These are phyloP conservation scores for Hymenoscyphus fraxineus DNA, from an alignment of 2,329 filamentous ascomycete genomes.

Conservation along the genomic window DNA sequence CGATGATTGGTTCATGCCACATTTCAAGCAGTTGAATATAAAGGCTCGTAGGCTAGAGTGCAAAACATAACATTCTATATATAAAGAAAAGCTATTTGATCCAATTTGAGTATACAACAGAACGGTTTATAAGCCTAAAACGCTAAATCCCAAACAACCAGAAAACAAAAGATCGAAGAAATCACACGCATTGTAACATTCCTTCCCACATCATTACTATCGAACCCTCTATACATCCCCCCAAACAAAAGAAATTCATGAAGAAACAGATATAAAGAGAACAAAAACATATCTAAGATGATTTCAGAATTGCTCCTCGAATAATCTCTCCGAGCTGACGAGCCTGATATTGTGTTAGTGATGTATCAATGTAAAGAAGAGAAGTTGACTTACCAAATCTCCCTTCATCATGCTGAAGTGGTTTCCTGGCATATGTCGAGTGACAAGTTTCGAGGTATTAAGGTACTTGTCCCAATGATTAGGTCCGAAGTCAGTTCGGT, in stretches of 20 bases:
- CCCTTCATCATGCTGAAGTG: conserved; percentile 77
- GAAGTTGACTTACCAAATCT: conserved; percentile 40
- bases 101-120: neutral
- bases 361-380: neutral
- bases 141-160: neutral
- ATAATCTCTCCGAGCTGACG: conserved; percentile 11
- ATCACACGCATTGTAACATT: neutral
- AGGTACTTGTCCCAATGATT: conserved; percentile 68
- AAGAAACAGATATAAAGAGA: neutral
- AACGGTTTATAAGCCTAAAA: neutral
- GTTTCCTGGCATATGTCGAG: conserved; percentile 65
- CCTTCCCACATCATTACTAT: neutral
- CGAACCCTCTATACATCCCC: neutral
- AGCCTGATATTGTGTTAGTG: conserved; percentile 2
- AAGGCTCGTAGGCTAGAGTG: neutral
- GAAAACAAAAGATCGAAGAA: neutral
- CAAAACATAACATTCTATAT: neutral
- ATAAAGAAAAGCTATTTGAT: neutral
- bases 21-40: too few relatives aligned
- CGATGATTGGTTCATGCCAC: too few relatives aligned
- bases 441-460: conserved; percentile 57
- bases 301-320: conserved; percentile 2
- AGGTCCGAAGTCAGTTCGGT: conserved; percentile 66
- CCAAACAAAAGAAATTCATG: neutral
- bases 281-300: neutral